Evolutionary conservation across 345 rosid genomes (phyloP).

Genomic region (Eucalyptus pauciflora): DNA sequence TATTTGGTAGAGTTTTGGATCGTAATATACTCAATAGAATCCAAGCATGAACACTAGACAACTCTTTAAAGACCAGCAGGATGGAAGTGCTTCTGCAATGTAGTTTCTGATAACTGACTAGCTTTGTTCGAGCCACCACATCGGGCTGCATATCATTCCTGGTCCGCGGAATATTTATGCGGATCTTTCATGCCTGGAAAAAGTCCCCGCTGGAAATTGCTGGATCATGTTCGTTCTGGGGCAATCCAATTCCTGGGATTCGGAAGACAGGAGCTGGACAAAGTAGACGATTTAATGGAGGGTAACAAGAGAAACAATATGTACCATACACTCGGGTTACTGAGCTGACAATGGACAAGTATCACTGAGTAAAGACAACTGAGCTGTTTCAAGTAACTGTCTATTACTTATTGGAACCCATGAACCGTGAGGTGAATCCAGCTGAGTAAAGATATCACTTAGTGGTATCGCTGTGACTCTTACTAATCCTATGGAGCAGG

Average conservation of each 20-base stretch:
- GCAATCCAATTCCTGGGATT: not conserved
- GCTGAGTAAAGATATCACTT: not conserved
- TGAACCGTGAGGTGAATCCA: not conserved
- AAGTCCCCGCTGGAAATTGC: not conserved
- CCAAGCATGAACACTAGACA: not conserved
- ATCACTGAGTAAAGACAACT: not conserved
- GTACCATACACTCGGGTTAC: not conserved
- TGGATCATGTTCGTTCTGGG: not conserved
- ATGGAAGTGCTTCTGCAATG: not conserved
- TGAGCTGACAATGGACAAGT: not conserved
- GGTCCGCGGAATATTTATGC: not conserved
- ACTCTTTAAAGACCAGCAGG: not conserved
- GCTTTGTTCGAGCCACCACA: not conserved
- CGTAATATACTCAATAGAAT: not conserved
- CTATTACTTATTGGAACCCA: not conserved
- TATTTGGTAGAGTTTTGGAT: not conserved
- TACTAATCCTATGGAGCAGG: not conserved
- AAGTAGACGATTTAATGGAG: not conserved
- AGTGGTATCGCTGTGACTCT: not conserved
- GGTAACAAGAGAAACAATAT: not conserved
- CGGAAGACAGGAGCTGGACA: not conserved
- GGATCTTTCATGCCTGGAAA: not conserved
- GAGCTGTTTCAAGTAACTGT: not conserved
- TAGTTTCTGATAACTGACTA: not conserved
- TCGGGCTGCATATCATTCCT: not conserved